Base-by-base conservation (phyloP, 2,329 filamentous ascomycete genomes). In the Scedosporium dehoogii region DNA sequence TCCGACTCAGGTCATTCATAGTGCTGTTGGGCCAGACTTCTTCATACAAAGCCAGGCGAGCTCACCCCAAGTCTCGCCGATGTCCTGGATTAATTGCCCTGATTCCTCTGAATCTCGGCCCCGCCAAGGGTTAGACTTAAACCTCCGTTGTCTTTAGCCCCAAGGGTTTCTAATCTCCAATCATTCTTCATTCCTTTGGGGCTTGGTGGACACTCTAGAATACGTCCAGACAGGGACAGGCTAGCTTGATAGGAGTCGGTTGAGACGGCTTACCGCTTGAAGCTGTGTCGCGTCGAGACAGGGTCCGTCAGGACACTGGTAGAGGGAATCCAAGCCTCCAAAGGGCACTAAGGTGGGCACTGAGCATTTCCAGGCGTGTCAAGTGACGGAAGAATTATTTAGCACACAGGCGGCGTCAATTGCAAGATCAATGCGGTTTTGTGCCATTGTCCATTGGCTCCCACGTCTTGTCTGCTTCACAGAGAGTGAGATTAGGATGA, bases 221-320 rank as follows among this genome's bases (percentile, higher is more conserved):
- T 12, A 23, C 18, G 48, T 53, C 48, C 21, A 25, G n/a, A 53
- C n/a, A 53, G 48, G 48, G 21, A 53, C n/a, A 53, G 48, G 10
- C 48, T 53, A n/a, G 48, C 48, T 53, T 21, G 48, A 21, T 53
- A 53, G 4, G n/a, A 53, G n/a, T 53, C 48, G 48, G 48, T 53
- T 25, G 48, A 25, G 16, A 53, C 48, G 48, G 48, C 48, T 21
- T 53, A 25, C 48, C 10, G 48, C 48, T 10, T 18, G 42, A 46
- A 46, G 42, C 42, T 46, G 42, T 46, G 42, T 46, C 23, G 58
- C 58, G 58, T 60, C 58, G 44, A 51, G 58, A 60, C 44, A 53
- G 48, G 53, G 53, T 60, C 44, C 58, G 58, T 60, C 58, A 46
- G 58, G 44, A 38, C 23, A 16, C 42, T 51, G 16, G 25, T 21